Evolutionary conservation across 2,329 filamentous ascomycete species (phyloP).

Genomic region (Phialemonium atrogriseum): DNA sequence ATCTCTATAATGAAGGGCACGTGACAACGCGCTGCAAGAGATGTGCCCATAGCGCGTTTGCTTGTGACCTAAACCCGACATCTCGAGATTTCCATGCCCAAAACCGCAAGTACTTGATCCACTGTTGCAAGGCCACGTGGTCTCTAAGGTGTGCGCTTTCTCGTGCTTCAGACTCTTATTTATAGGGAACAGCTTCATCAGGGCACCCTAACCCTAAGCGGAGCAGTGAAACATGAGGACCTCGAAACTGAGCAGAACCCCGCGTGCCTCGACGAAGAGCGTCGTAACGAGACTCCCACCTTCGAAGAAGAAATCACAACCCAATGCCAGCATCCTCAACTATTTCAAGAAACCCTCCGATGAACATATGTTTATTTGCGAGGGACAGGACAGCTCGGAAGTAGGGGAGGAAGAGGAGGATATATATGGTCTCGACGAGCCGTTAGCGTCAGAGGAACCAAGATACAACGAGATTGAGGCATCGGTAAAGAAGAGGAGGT

Average conservation of each 20-base stretch:
- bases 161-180: too few relatives aligned
- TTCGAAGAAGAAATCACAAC: constrained; percentile 12
- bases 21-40: too few relatives aligned
- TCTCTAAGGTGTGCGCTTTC: too few relatives aligned
- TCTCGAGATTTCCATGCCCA: too few relatives aligned
- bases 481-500: constrained; percentile 33
- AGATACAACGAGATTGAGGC: constrained; percentile 30
- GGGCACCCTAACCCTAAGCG: background rate
- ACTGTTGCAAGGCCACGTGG: too few relatives aligned
- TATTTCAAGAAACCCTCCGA: constrained; percentile 67
- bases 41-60: too few relatives aligned
- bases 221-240: background rate
- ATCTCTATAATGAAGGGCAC: too few relatives aligned
- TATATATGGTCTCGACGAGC: constrained; percentile 13
- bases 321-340: constrained; percentile 61
- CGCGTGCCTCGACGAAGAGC: background rate
- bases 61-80: too few relatives aligned
- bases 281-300: constrained; percentile 3
- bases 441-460: constrained; percentile 6
- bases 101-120: too few relatives aligned
- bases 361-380: constrained; percentile 45
- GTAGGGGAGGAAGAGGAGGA: constrained; percentile 7
- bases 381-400: constrained; percentile 5
- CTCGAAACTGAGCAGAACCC: constrained; percentile 1
- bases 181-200: too few relatives aligned